These are phyloP conservation scores for Martensiomyces pterosporus DNA, from an alignment of 192 early-diverging fungal species.

Conservation along the genomic window DNA sequence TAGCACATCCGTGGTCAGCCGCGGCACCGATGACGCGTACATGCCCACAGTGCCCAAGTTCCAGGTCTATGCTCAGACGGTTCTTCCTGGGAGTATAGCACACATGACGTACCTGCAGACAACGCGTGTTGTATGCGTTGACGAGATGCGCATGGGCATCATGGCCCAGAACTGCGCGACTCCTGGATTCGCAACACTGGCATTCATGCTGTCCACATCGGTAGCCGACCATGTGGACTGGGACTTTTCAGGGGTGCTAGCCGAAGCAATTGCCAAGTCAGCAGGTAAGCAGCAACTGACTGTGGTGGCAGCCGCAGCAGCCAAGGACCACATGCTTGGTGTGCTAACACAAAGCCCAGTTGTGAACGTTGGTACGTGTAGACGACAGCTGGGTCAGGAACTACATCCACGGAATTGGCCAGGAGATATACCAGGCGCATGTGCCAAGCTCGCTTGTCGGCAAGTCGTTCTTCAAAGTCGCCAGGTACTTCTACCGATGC, in stretches of 20 bases:
- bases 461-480: conserved; percentile 39
- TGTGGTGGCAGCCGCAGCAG: too few species aligned
- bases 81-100: conserved; percentile 35
- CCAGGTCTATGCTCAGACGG: conserved; percentile 43
- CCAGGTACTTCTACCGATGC: conserved; percentile 43
- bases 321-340: too few species aligned
- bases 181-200: conserved; percentile 42
- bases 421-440: conserved; percentile 51
- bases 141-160: conserved; percentile 50
- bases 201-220: conserved; percentile 43
- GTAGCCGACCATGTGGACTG: conserved; percentile 26
- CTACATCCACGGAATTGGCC: conserved; percentile 47
- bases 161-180: conserved; percentile 51
- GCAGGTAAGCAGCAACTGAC: conserved; percentile 13
- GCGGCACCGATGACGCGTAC: not conserved
- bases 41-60: not conserved
- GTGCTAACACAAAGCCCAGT: too few species aligned
- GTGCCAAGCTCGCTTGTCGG: conserved; percentile 35
- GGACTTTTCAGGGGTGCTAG: conserved; percentile 27
- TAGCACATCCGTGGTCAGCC: conserved; percentile 1
- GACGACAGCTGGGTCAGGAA: conserved; percentile 44
- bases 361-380: conserved; percentile 8
- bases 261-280: conserved; percentile 30
- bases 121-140: conserved; percentile 34
- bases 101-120: conserved; percentile 41